Conservation (phyloP, 23 red algal genomes). For the Chondrus crispus region DNA sequence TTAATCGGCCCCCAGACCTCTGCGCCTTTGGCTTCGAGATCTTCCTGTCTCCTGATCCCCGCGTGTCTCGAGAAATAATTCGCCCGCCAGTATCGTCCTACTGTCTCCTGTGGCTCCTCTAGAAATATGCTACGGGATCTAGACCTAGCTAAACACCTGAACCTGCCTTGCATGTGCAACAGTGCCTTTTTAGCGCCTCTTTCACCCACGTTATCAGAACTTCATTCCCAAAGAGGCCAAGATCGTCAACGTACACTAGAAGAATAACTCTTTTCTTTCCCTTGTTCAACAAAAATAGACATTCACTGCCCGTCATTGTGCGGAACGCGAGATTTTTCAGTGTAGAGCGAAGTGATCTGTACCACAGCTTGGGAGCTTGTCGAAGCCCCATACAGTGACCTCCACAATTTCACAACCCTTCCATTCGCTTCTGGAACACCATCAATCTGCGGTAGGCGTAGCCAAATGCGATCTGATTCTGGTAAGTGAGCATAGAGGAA, state of each 20-base stretch:
- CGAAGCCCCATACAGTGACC: slow-evolving; percentile 1
- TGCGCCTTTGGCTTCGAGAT: no score
- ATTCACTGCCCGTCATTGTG: not conserved
- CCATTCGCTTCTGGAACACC: not conserved
- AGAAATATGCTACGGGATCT: no score
- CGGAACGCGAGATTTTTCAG: not conserved
- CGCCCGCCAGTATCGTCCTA: no score
- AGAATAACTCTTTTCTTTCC: not conserved
- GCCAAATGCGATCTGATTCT: not conserved
- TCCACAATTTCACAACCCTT: not conserved
- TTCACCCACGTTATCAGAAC: not conserved
- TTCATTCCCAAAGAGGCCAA: not conserved
- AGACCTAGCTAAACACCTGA: no score
- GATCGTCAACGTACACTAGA: not conserved
- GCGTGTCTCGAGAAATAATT: no score
- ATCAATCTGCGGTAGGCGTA: not conserved
- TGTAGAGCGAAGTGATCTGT: not conserved
- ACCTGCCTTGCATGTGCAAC: no score
- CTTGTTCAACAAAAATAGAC: not conserved
- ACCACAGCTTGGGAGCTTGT: not conserved
- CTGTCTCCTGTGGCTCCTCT: no score
- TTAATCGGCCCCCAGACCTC: no score
- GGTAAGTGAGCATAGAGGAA: not conserved
- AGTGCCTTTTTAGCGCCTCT: no score
- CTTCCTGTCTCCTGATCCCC: no score